These are phyloP conservation scores for Micractinium sp. DNA, from an alignment of 139 green algal species.

Conservation along the genomic window DNA sequence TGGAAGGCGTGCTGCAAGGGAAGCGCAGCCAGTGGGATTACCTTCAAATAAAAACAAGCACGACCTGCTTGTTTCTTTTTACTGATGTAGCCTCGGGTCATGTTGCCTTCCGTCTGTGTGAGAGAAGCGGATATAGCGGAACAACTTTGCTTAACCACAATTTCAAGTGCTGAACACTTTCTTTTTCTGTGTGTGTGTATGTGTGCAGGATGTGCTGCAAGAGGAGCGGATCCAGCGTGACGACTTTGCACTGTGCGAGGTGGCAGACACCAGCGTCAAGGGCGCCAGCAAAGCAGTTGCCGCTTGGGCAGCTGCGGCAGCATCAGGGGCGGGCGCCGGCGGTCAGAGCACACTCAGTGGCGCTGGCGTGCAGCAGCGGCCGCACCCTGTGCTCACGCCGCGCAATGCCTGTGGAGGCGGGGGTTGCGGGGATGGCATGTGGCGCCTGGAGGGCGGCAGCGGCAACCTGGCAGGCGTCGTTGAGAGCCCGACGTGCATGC, in stretches of 20 bases:
- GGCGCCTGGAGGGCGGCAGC: neutral
- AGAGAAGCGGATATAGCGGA: too few relatives aligned
- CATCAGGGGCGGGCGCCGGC: neutral
- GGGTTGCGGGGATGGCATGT: too few relatives aligned
- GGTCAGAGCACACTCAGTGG: neutral
- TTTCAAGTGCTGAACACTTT: too few relatives aligned
- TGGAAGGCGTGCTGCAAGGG: too few relatives aligned
- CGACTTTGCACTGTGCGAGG: slow-evolving; percentile 6
- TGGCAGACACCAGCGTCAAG: neutral
- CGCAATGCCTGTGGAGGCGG: neutral
- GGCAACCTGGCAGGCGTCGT: neutral
- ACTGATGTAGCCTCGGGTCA: too few relatives aligned
- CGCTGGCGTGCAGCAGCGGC: neutral
- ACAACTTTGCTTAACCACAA: too few relatives aligned
- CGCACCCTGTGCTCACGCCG: neutral
- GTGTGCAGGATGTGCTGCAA: slow-evolving; percentile 6
- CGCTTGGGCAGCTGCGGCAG: neutral
- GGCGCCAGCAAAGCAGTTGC: neutral
- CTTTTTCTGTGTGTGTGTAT: too few relatives aligned
- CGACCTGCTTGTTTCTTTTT: too few relatives aligned
- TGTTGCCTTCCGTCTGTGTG: too few relatives aligned
- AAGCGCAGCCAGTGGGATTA: too few relatives aligned
- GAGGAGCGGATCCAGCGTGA: slow-evolving; percentile 19
- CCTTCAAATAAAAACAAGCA: too few relatives aligned
- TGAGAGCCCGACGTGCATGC: too few relatives aligned